phyloP scores from a whole-genome alignment of 2,329 filamentous ascomycete genomes.

The Colletotrichum viniferum region DNA sequence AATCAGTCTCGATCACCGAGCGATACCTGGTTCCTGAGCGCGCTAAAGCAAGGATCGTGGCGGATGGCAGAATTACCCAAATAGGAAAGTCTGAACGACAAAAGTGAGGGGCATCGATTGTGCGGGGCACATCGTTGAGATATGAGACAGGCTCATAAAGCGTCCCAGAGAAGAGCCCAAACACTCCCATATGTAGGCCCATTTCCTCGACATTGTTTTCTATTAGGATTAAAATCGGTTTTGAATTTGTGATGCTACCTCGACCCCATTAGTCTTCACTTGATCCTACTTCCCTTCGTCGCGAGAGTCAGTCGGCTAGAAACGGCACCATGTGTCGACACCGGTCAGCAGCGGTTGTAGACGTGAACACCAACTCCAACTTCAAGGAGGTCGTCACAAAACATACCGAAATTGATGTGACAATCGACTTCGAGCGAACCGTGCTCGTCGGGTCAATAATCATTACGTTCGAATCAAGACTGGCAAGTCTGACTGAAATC shows the following conservation, averaged over 20 bases:
- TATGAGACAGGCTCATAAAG: neutral
- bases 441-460: conserved; percentile 67
- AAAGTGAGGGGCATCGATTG: neutral
- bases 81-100: neutral
- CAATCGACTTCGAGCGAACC: conserved; percentile 82
- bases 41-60: neutral
- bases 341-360: conserved; percentile 49
- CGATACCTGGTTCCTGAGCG: neutral
- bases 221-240: neutral
- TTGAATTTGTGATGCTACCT: neutral
- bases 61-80: neutral
- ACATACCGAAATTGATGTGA: conserved; percentile 81
- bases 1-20: neutral
- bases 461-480: conserved; percentile 67
- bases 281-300: neutral
- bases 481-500: neutral
- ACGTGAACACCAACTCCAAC: conserved; percentile 90
- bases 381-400: conserved; percentile 85
- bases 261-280: neutral
- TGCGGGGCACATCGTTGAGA: neutral
- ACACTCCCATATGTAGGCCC: neutral
- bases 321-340: neutral
- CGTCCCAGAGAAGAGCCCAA: neutral
- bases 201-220: neutral
- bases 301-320: neutral